phyloP scores from a whole-genome alignment of 371 early-diverging fungal genomes.

The Blyttiomyces sp. region DNA sequence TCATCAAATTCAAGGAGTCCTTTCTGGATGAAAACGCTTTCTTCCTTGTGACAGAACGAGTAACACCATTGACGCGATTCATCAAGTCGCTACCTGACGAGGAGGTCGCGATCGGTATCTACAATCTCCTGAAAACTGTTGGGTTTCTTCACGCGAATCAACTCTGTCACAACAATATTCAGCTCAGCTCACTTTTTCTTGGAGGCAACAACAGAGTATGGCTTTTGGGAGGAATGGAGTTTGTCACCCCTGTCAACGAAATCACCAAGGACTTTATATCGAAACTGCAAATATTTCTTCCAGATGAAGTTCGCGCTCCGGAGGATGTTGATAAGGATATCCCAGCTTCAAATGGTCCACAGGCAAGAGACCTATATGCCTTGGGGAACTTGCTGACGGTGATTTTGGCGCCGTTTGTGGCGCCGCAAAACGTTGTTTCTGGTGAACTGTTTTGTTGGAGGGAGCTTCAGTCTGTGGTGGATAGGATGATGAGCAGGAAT shows the following conservation, averaged over 20 bases:
- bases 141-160: constrained; percentile 30
- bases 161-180: constrained; percentile 38
- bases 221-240: constrained; percentile 37
- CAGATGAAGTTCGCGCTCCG: constrained; percentile 20
- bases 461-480: constrained; percentile 19
- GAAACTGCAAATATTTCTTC: too few relatives aligned
- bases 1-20: constrained; percentile 27
- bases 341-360: background rate
- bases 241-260: constrained; percentile 15
- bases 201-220: constrained; percentile 22
- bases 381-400: constrained; percentile 20
- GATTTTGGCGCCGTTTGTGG: constrained; percentile 16
- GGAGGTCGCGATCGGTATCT: constrained; percentile 28
- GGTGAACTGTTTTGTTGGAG: constrained; percentile 20
- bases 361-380: constrained; percentile 17
- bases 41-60: constrained; percentile 30
- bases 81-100: constrained; percentile 17
- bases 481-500: constrained; percentile 12
- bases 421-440: background rate
- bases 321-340: constrained; percentile 20
- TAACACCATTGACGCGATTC: constrained; percentile 19
- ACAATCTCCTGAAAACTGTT: constrained; percentile 29
- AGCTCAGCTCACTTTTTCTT: constrained; percentile 28
- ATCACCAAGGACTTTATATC: background rate
- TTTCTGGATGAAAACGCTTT: constrained; percentile 5